Conservation (phyloP, 176 grass and related monocot genomes). For the Musa beccarii region DNA sequence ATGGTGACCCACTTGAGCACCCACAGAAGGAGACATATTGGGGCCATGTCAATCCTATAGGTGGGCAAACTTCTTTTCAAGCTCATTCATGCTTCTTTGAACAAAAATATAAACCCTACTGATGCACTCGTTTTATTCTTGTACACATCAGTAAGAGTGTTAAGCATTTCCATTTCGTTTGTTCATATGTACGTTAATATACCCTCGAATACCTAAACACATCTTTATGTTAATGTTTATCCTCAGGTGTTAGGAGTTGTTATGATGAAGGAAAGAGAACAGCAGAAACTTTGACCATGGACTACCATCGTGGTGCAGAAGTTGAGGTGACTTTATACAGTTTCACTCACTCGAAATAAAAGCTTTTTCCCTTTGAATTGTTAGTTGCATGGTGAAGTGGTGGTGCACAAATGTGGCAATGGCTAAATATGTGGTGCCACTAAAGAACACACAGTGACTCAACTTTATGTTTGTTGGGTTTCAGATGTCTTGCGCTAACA, state of each 20-base stretch:
- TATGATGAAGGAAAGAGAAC: conserved; percentile 98
- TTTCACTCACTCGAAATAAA: background rate
- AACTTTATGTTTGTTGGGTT: background rate
- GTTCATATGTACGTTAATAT: background rate
- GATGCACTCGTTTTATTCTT: background rate
- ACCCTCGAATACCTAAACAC: background rate
- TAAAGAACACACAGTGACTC: too few species aligned
- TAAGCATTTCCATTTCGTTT: background rate
- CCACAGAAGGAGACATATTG: conserved; percentile 97
- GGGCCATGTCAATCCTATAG: conserved; percentile 98
- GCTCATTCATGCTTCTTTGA: background rate
- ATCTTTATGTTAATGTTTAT: conserved; percentile 3
- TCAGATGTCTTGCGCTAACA: background rate
- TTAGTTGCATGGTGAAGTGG: background rate
- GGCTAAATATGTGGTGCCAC: background rate
- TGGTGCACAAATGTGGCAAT: background rate
- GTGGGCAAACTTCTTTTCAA: conserved; percentile 30
- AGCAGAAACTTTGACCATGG: conserved; percentile 95
- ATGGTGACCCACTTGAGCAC: conserved; percentile 89
- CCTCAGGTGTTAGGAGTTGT: conserved; percentile 86
- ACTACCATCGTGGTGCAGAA: conserved; percentile 88
- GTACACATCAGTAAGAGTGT: background rate
- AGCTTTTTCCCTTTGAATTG: background rate
- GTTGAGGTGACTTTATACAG: conserved; percentile 53
- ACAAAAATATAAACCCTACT: background rate